Conservation (phyloP, 805 yeast species). For the Candida pseudofarinosa region DNA sequence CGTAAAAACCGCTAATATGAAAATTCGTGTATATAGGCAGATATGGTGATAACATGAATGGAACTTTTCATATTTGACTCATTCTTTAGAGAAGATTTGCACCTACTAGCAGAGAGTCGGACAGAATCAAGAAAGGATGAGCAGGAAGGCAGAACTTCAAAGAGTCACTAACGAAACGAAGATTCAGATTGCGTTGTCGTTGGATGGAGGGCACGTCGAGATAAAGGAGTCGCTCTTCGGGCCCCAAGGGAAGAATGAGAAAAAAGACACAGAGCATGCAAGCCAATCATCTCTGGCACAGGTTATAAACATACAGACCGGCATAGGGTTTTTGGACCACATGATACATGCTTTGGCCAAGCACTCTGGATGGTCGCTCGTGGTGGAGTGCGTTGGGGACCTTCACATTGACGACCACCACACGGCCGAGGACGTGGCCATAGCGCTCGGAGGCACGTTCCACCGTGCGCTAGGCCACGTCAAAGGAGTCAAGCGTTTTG, state of each 20-base stretch:
- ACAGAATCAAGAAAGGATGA: slow-evolving; percentile 3
- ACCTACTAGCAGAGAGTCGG: not conserved
- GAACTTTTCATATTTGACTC: not conserved
- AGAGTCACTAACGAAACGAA: slow-evolving; percentile 91
- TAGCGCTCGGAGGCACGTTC: slow-evolving; percentile 86
- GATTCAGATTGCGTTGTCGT: slow-evolving; percentile 76
- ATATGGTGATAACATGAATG: not conserved
- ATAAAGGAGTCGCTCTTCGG: slow-evolving; percentile 56
- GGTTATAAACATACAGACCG: slow-evolving; percentile 77
- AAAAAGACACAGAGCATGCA: slow-evolving; percentile 47
- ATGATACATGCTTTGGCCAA: slow-evolving; percentile 97
- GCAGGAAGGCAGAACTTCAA: slow-evolving; percentile 43
- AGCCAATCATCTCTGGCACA: slow-evolving; percentile 68
- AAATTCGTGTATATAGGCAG: not conserved
- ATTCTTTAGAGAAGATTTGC: not conserved
- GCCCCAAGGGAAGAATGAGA: slow-evolving; percentile 18
- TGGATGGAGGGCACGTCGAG: slow-evolving; percentile 80
- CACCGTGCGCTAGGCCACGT: slow-evolving; percentile 86
- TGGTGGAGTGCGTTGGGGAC: slow-evolving; percentile 90
- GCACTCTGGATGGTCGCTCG: slow-evolving; percentile 93
- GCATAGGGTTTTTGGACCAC: slow-evolving; percentile 93
- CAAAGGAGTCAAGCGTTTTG: slow-evolving; percentile 89
- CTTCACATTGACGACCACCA: slow-evolving; percentile 96
- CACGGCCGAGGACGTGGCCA: slow-evolving; percentile 92
- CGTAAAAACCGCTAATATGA: not conserved